A percentile compares a stretch with the other conserved stretches of the same genome.
phyloP scores from a whole-genome alignment of 306 rosid species.

The Phaseolus lunatus region DNA sequence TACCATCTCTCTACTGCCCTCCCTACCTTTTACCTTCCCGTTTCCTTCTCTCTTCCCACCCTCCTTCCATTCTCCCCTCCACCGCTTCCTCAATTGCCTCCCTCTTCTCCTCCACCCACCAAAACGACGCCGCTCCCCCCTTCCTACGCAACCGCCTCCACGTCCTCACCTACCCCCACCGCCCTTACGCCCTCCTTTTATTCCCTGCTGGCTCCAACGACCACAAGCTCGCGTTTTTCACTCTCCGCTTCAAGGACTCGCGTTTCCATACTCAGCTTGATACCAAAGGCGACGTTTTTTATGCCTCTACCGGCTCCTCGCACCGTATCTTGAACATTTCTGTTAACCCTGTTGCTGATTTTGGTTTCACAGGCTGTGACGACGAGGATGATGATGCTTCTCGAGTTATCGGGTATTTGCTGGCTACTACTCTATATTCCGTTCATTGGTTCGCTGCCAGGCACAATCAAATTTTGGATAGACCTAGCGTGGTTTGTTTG shows the following conservation, averaged over 20 bases:
- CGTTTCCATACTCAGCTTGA: constrained; percentile 37
- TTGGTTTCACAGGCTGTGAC: no score
- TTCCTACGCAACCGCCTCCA: constrained; percentile 55
- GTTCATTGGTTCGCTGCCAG: constrained; percentile 64
- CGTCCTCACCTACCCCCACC: constrained; percentile 49
- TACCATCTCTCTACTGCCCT: constrained; percentile 54
- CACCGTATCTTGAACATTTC: constrained; percentile 55
- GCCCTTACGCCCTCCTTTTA: constrained; percentile 48
- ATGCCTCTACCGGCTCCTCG: constrained; percentile 24
- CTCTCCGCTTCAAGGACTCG: constrained; percentile 30
- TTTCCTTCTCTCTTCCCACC: constrained; percentile 52
- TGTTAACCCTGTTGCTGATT: constrained; percentile 47
- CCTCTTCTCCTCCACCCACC: constrained; percentile 18
- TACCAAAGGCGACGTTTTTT: constrained; percentile 38
- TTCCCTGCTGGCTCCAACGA: constrained; percentile 67
- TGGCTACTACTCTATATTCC: constrained; percentile 58
- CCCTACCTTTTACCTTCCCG: constrained; percentile 49
- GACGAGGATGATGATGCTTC: not conserved
- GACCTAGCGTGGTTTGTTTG: constrained; percentile 43
- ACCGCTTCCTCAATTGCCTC: constrained; percentile 58
- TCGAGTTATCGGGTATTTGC: constrained; percentile 61
- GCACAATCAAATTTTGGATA: constrained; percentile 31
- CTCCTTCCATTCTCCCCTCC: constrained; percentile 63
- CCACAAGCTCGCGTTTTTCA: constrained; percentile 58
- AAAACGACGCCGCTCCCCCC: constrained; percentile 35